These are phyloP conservation scores for Quercus cerris DNA, from an alignment of 306 rosid species.

Conservation along the genomic window DNA sequence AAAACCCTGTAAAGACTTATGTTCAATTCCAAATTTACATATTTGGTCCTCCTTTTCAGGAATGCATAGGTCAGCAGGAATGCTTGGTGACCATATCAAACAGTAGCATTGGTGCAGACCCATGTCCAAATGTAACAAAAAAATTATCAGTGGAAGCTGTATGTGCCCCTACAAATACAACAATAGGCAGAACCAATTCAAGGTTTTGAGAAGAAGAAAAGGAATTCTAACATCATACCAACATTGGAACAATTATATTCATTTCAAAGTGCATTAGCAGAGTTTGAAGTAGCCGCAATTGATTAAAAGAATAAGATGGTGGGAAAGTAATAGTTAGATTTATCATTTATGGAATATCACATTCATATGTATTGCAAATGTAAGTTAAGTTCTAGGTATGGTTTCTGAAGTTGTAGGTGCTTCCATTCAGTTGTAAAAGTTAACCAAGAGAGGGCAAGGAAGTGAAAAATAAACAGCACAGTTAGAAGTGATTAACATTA, in stretches of 20 bases:
- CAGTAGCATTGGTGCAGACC: conserved; percentile 55
- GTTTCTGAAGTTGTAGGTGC: neutral
- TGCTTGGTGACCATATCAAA: conserved; percentile 51
- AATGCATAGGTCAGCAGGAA: conserved; percentile 50
- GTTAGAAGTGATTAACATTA: neutral
- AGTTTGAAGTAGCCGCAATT: neutral
- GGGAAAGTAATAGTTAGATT: neutral
- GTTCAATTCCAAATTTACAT: neutral
- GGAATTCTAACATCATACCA: neutral
- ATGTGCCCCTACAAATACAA: conserved; percentile 31
- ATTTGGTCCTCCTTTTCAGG: conserved; percentile 26
- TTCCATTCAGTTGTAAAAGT: too few relatives aligned
- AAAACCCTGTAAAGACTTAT: neutral
- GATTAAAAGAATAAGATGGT: neutral
- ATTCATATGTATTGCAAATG: neutral
- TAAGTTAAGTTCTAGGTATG: neutral
- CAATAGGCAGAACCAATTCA: neutral
- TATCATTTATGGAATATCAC: neutral
- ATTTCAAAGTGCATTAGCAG: neutral
- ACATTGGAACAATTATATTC: neutral
- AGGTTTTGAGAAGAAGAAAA: neutral
- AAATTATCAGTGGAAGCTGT: conserved; percentile 64
- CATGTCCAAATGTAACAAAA: conserved; percentile 60
- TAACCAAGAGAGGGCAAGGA: too few relatives aligned
- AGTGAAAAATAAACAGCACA: neutral